phyloP scores from a whole-genome alignment of 202 grass and related monocot genomes.

The Setaria italica region DNA sequence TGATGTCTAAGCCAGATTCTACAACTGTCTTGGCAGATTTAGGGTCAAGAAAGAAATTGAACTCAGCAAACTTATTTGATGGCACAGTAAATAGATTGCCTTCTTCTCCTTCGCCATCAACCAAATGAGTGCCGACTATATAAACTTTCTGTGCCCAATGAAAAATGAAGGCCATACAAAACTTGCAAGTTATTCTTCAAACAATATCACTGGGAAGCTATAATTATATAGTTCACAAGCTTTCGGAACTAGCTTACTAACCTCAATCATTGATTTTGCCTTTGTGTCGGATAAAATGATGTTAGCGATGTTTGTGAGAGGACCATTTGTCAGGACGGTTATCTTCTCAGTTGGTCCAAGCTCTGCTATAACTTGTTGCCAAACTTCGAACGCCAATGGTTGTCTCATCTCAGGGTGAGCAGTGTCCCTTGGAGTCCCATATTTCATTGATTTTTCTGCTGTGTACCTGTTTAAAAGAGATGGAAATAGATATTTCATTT shows the following conservation, averaged over 20 bases:
- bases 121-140: conserved; percentile 61
- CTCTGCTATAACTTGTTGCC: conserved; percentile 45
- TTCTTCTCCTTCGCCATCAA: conserved; percentile 33
- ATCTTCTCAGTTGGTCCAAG: conserved; percentile 59
- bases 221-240: background rate
- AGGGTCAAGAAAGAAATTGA: conserved; percentile 86
- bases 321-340: conserved; percentile 64
- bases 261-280: conserved; percentile 60
- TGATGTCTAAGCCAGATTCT: conserved; percentile 59
- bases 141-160: conserved; percentile 56
- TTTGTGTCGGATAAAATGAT: conserved; percentile 56
- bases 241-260: conserved; percentile 48
- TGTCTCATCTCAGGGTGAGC: conserved; percentile 65
- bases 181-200: background rate
- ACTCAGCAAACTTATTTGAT: conserved; percentile 68
- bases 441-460: conserved; percentile 67
- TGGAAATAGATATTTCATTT: background rate
- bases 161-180: background rate
- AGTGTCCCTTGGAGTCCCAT: conserved; percentile 70
- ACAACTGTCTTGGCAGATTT: conserved; percentile 61
- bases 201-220: background rate
- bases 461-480: conserved; percentile 55
- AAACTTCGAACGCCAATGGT: conserved; percentile 65
- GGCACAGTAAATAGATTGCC: conserved; percentile 68
- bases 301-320: conserved; percentile 74